Base-by-base conservation (phyloP, 441 rosid genomes). In the Adansonia gregorii region DNA sequence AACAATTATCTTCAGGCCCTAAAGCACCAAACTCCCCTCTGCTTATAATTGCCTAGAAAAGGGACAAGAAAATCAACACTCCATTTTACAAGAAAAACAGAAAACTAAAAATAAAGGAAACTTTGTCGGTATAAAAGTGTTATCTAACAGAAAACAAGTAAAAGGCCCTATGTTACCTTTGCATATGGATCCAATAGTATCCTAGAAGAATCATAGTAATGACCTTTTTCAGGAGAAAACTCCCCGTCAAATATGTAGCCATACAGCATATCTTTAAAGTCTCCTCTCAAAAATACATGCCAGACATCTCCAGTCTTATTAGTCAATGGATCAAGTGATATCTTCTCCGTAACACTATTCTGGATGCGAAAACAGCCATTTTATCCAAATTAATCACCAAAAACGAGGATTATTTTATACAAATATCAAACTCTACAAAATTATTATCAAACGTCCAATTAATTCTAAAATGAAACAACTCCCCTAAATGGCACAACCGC, bases 111-210 rank as follows among this genome's bases (percentile, higher is more conserved):
- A 51, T 68, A 52, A 48, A 31, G n/a, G 58, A 67, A 65, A 67
- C n/a, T 43, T 54, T 43, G 43, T 67, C 19, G 10, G 24, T 43
- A 8, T 19, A 19, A 45, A 66, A 45, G 31, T 73, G 22, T 48
- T 69, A 14, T 69, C 20, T 48, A 14, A 69, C 12, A 22, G 6
- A 68, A 69, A 8, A 45, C 49, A 49, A 48, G 58, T 71, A 52
- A 71, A 71, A 27, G 63, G 48, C 15, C 60, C 48, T 8, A n/a
- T 9, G 15, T 71, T 31, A 93, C 98, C 88, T 92, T 95, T 59
- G 94, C 98, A 69, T 93, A 95, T 72, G 99, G 99, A 87, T 95
- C 99, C 90, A 93, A 79, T 9, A 95, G 79, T 48, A 92, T 86
- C 67, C 19, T 81, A 56, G 96, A 86, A 64, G 86, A 76, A 76